Conservation (phyloP, 2,329 filamentous ascomycete genomes). For the Penicillium glabrum region DNA sequence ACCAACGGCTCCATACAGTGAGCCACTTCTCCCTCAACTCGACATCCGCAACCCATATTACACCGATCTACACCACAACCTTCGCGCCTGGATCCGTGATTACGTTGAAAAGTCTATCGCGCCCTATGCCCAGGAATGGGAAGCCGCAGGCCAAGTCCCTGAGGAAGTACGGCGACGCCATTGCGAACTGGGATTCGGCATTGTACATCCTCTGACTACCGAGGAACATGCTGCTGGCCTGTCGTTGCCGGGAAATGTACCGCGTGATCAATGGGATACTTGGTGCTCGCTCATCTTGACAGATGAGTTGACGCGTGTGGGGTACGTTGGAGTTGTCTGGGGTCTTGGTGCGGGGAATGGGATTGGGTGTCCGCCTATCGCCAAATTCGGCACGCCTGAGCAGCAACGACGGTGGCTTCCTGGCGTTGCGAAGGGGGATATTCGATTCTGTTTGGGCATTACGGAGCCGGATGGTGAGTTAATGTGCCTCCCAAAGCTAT, state of each 20-base stretch:
- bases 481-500: not conserved
- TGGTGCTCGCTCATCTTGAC: conserved; percentile 58
- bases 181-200: conserved; percentile 40
- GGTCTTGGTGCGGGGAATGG: conserved; percentile 60
- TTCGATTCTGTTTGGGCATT: conserved; percentile 64
- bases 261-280: conserved; percentile 52
- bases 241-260: conserved; percentile 47
- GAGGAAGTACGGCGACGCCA: conserved; percentile 40
- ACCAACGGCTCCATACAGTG: conserved; percentile 39
- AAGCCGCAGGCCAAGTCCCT: conserved; percentile 56
- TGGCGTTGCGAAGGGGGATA: conserved; percentile 58
- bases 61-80: conserved; percentile 59
- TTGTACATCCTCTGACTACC: conserved; percentile 39
- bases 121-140: conserved; percentile 64
- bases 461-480: conserved; percentile 60
- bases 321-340: conserved; percentile 58
- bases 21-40: conserved; percentile 49
- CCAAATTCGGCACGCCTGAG: conserved; percentile 60
- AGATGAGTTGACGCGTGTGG: conserved; percentile 58
- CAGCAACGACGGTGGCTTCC: conserved; percentile 62
- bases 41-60: conserved; percentile 55
- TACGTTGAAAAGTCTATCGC: conserved; percentile 61
- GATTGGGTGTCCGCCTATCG: conserved; percentile 65
- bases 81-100: conserved; percentile 57
- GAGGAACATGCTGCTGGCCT: conserved; percentile 41